phyloP scores from a whole-genome alignment of 768 basidiomycete species.

The Filobasidium floriforme region DNA sequence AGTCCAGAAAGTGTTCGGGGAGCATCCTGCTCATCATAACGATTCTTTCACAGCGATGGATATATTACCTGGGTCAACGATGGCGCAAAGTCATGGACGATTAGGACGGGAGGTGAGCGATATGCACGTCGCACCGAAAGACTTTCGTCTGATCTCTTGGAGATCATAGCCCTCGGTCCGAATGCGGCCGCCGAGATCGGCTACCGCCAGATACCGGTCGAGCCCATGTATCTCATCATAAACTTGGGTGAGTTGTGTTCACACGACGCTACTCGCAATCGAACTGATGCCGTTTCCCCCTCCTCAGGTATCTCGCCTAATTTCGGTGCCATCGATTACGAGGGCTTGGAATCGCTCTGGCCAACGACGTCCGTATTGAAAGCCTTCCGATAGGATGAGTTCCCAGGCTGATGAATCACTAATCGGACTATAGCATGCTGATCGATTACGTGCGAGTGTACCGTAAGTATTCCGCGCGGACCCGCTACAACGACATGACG shows the following conservation, averaged over 20 bases:
- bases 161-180: conserved; percentile 55
- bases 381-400: too few species aligned
- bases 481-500: too few species aligned
- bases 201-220: conserved; percentile 66
- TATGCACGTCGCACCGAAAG: not conserved
- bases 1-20: too few species aligned
- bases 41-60: conserved; percentile 33
- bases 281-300: not conserved
- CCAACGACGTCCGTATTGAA: conserved; percentile 17
- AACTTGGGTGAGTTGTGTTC: conserved; percentile 22
- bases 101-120: conserved; percentile 30
- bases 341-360: conserved; percentile 22
- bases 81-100: conserved; percentile 56
- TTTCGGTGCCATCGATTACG: conserved; percentile 61
- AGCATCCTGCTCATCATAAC: not conserved
- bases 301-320: conserved; percentile 63
- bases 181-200: conserved; percentile 59
- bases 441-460: conserved; percentile 69
- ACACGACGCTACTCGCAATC: not conserved
- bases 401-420: not conserved
- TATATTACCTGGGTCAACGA: conserved; percentile 76
- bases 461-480: conserved; percentile 38
- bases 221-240: conserved; percentile 57
- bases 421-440: conserved; percentile 52
- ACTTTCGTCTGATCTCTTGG: too few species aligned